These are phyloP conservation scores for Pleurotus tuoliensis DNA, from an alignment of 768 basidiomycete genomes.

Conservation along the genomic window DNA sequence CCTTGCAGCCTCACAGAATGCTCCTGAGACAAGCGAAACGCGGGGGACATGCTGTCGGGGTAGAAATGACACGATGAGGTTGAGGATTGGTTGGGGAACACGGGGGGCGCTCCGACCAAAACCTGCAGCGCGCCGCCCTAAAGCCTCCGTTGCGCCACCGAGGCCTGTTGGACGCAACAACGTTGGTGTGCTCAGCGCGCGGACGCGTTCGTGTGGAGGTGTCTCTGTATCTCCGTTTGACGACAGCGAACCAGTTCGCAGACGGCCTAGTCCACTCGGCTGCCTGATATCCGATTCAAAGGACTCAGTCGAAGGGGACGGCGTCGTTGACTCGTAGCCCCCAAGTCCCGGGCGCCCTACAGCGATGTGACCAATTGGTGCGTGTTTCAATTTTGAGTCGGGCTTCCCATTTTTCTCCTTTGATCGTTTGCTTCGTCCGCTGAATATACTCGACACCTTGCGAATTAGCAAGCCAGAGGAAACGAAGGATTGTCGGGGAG, in stretches of 20 bases:
- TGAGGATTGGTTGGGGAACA: neutral
- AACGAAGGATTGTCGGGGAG: slow-evolving; percentile 4
- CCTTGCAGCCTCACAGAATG: slow-evolving; percentile 30
- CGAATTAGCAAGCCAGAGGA: slow-evolving; percentile 15
- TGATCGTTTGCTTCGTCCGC: slow-evolving; percentile 12
- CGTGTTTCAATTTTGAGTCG: neutral
- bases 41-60: slow-evolving; percentile 23
- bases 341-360: neutral
- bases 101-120: neutral
- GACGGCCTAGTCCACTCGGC: slow-evolving; percentile 4
- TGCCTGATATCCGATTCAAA: slow-evolving; percentile 7
- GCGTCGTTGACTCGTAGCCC: neutral
- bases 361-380: slow-evolving; percentile 6
- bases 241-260: slow-evolving; percentile 4
- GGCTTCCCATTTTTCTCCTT: neutral
- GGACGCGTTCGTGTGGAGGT: slow-evolving; percentile 1
- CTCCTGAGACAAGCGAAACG: slow-evolving; percentile 27
- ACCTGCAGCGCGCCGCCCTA: neutral
- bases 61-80: slow-evolving; percentile 20
- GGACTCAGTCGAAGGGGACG: slow-evolving; percentile 5
- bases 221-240: neutral
- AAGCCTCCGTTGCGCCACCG: neutral
- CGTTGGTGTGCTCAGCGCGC: slow-evolving; percentile 2
- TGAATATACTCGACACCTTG: slow-evolving; percentile 22
- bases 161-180: neutral